A percentile compares a stretch with the other conserved stretches of the same genome.
These are phyloP conservation scores for Cladophialophora psammophila DNA, from an alignment of 2,329 filamentous ascomycete species.

Conservation along the genomic window DNA sequence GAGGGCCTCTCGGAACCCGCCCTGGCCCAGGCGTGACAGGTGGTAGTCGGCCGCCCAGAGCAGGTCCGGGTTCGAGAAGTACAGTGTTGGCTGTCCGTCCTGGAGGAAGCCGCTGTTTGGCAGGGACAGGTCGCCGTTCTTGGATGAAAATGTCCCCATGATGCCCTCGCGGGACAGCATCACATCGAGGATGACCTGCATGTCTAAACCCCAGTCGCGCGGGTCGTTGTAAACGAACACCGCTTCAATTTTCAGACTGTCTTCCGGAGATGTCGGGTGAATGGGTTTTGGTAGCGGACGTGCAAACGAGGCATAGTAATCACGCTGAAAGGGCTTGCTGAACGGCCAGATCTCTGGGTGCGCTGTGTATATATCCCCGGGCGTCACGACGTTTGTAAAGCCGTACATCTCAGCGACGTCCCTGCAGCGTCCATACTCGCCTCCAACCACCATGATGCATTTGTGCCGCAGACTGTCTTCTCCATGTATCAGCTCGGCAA, in stretches of 20 bases:
- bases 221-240: conserved; percentile 96
- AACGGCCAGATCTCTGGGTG: conserved; percentile 86
- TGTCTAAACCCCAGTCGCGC: conserved; percentile 92
- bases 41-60: conserved; percentile 88
- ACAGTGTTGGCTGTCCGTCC: conserved; percentile 80
- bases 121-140: conserved; percentile 70
- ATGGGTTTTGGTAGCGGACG: conserved; percentile 47
- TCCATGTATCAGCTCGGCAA: conserved; percentile 72
- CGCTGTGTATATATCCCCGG: conserved; percentile 79
- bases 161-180: conserved; percentile 80
- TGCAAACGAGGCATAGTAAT: conserved; percentile 62
- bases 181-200: conserved; percentile 82
- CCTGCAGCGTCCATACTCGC: conserved; percentile 71
- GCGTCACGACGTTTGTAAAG: conserved; percentile 82
- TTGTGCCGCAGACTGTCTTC: conserved; percentile 63
- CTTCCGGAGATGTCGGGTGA: conserved; percentile 49
- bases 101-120: conserved; percentile 81
- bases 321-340: conserved; percentile 67
- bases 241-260: conserved; percentile 79
- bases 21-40: conserved; percentile 86
- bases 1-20: conserved; percentile 84
- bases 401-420: conserved; percentile 78
- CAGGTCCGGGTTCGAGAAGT: conserved; percentile 89
- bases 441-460: conserved; percentile 77
- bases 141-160: conserved; percentile 77